These are phyloP conservation scores for Gossypium davidsonii DNA, from an alignment of 441 rosid species.

Conservation along the genomic window DNA sequence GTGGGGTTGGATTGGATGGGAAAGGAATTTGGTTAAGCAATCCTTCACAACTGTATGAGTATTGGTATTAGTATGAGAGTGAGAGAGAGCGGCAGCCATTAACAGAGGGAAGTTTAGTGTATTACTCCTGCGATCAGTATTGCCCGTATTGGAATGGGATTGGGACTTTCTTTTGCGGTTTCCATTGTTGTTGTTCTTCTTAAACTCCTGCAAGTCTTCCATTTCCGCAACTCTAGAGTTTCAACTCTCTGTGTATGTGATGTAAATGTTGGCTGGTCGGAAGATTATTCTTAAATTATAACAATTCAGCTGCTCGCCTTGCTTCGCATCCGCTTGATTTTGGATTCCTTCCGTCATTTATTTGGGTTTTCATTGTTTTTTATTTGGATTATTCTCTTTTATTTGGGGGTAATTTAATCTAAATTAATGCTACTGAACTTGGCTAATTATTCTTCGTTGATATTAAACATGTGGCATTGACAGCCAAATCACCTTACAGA, in stretches of 20 bases:
- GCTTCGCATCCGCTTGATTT: background rate
- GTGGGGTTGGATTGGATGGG: slow-evolving; percentile 21
- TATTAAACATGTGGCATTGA: no score
- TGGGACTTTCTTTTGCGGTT: background rate
- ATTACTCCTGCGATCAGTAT: background rate
- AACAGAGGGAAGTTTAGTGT: slow-evolving; percentile 27
- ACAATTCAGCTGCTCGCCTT: background rate
- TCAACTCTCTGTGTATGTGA: background rate
- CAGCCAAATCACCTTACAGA: no score
- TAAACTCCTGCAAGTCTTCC: background rate
- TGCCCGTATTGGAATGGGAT: background rate
- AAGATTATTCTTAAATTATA: background rate
- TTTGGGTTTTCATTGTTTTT: background rate
- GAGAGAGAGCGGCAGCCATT: slow-evolving; percentile 26
- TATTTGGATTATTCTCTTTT: no score
- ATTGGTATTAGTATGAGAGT: background rate
- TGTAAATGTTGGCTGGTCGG: background rate
- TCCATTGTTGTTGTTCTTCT: background rate
- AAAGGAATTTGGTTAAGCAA: slow-evolving; percentile 27
- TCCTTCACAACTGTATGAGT: slow-evolving; percentile 16
- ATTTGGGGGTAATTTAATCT: no score
- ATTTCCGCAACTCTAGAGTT: background rate
- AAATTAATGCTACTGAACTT: no score
- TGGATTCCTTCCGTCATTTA: background rate
- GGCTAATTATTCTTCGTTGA: no score